Evolutionary conservation across 2,329 filamentous ascomycete genomes (phyloP).

Genomic region (Colletotrichum sp.): DNA sequence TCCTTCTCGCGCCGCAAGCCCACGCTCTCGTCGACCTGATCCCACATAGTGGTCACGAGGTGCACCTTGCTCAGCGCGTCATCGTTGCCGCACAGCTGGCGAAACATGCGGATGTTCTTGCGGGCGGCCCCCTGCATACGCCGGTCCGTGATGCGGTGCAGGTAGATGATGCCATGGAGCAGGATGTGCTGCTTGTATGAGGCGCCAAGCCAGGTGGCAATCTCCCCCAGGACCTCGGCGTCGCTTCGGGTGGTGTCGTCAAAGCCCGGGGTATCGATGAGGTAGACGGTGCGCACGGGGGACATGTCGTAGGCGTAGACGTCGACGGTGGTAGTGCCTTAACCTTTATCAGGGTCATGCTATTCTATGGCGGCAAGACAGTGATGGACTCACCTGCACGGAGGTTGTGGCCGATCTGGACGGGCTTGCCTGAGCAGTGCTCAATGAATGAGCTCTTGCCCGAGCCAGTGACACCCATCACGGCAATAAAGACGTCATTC

Average conservation of each 20-base stretch:
- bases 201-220: slow-evolving; percentile 36
- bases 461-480: slow-evolving; percentile 27
- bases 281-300: background rate
- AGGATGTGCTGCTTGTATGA: slow-evolving; percentile 28
- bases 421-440: slow-evolving; percentile 8
- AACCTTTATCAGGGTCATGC: background rate
- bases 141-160: slow-evolving; percentile 40
- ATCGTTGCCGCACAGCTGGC: slow-evolving; percentile 38
- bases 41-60: slow-evolving; percentile 41
- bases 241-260: slow-evolving; percentile 43
- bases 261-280: slow-evolving; percentile 50
- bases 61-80: slow-evolving; percentile 34
- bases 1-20: background rate
- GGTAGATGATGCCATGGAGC: slow-evolving; percentile 42
- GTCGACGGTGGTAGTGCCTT: background rate
- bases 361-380: background rate
- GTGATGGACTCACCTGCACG: background rate
- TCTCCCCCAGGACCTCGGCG: slow-evolving; percentile 41
- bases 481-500: background rate
- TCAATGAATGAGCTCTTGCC: slow-evolving; percentile 35
- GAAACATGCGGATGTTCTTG: slow-evolving; percentile 42
- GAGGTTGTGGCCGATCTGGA: slow-evolving; percentile 24
- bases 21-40: background rate
- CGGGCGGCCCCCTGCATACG: slow-evolving; percentile 37
- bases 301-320: background rate